Evolutionary conservation across 306 rosid genomes (phyloP).

Genomic region (Medicago arabica): DNA sequence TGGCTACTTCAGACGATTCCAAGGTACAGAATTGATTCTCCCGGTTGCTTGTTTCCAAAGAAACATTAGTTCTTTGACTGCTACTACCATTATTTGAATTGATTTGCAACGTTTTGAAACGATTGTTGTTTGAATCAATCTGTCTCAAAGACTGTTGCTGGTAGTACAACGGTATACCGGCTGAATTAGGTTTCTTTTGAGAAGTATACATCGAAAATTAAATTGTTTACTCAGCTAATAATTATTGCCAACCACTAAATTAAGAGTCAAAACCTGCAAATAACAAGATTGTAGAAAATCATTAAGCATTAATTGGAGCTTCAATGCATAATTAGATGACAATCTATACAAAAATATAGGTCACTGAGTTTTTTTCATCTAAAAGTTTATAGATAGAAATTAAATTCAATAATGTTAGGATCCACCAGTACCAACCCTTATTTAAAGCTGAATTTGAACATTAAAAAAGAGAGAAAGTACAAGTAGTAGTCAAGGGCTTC

Average conservation of each 20-base stretch:
- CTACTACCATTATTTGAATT: slow-evolving; percentile 50
- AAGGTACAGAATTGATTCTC: slow-evolving; percentile 66
- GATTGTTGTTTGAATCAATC: slow-evolving; percentile 52
- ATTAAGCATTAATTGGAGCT: slow-evolving; percentile 27
- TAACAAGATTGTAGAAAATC: background rate
- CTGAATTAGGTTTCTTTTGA: slow-evolving; percentile 49
- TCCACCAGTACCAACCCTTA: slow-evolving; percentile 16
- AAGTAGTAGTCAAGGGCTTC: background rate
- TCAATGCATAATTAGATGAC: slow-evolving; percentile 16
- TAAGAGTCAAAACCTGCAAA: slow-evolving; percentile 52
- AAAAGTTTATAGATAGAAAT: background rate
- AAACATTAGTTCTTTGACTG: slow-evolving; percentile 67
- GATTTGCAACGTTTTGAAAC: slow-evolving; percentile 58
- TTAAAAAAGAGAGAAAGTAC: slow-evolving; percentile 2
- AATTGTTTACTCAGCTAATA: slow-evolving; percentile 38
- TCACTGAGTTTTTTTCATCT: background rate
- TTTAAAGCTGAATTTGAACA: slow-evolving; percentile 3
- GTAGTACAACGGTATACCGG: slow-evolving; percentile 55
- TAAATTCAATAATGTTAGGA: background rate
- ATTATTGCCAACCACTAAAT: background rate
- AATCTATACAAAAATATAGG: background rate
- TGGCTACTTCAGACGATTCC: slow-evolving; percentile 64
- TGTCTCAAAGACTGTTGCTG: slow-evolving; percentile 58
- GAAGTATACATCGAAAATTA: slow-evolving; percentile 65
- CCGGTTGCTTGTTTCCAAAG: slow-evolving; percentile 62